Conservation (phyloP, 495 filamentous ascomycete species). For the Hapsidospora chrysogenum region DNA sequence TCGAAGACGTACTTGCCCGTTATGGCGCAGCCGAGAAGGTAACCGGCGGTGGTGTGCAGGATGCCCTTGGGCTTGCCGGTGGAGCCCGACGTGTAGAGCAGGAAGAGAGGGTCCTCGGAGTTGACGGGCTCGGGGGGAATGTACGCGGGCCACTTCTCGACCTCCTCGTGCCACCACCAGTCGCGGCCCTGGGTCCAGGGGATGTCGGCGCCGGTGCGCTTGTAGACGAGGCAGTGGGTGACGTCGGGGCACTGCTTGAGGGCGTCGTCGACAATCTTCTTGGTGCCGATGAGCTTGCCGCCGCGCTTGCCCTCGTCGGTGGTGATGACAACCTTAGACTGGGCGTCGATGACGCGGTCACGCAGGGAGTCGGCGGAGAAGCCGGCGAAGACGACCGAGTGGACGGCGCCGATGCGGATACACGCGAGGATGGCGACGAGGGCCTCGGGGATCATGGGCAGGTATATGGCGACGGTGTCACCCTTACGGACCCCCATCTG, state of each 20-base stretch:
- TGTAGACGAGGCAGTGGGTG: slow-evolving; percentile 71
- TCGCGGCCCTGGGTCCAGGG: slow-evolving; percentile 83
- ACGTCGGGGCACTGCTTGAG: slow-evolving; percentile 95
- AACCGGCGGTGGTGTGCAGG: slow-evolving; percentile 93
- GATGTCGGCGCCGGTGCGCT: slow-evolving; percentile 87
- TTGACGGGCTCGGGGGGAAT: slow-evolving; percentile 71
- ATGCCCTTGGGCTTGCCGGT: slow-evolving; percentile 98
- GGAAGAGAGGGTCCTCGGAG: slow-evolving; percentile 91
- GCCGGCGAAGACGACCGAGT: slow-evolving; percentile 97
- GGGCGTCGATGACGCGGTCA: slow-evolving; percentile 83
- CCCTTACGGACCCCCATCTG: slow-evolving; percentile 94
- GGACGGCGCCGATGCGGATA: slow-evolving; percentile 81
- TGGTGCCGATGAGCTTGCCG: slow-evolving; percentile 93
- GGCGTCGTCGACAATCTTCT: slow-evolving; percentile 98
- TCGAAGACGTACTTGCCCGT: slow-evolving; percentile 99
- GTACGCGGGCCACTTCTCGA: slow-evolving; percentile 87
- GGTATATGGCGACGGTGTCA: slow-evolving; percentile 91
- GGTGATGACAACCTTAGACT: slow-evolving; percentile 86
- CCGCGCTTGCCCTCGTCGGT: slow-evolving; percentile 95
- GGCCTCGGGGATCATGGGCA: slow-evolving; percentile 98
- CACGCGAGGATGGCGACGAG: slow-evolving; percentile 83
- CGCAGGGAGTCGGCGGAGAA: slow-evolving; percentile 95
- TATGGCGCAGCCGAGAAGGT: slow-evolving; percentile 77
- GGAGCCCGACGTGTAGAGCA: slow-evolving; percentile 95
- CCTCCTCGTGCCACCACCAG: slow-evolving; percentile 96